Conservation (phyloP, 2,329 filamentous ascomycete species). For the Phyllachora maydis region DNA sequence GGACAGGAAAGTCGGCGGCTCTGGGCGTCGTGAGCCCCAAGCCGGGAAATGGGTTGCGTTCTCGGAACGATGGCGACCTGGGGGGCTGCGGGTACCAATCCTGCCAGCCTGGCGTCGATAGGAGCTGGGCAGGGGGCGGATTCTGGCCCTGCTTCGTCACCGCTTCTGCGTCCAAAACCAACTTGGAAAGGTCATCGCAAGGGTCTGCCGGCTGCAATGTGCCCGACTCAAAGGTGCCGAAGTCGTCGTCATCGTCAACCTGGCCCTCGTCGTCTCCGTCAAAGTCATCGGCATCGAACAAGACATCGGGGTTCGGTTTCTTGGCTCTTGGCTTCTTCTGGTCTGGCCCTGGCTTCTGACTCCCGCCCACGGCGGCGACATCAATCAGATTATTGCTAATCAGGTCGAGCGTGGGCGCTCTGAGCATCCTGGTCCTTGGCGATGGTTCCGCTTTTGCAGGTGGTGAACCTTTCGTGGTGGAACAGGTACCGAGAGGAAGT, state of each 20-base stretch:
- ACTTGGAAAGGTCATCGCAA: too few species aligned
- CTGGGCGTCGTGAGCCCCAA: slow-evolving; percentile 22
- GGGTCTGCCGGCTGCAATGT: too few species aligned
- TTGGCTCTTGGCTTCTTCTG: slow-evolving; percentile 5
- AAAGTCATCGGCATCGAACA: slow-evolving; percentile 48
- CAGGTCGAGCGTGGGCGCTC: slow-evolving; percentile 30
- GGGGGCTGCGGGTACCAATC: slow-evolving; percentile 22
- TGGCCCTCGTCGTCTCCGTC: slow-evolving; percentile 12
- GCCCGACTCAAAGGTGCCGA: slow-evolving; percentile 11
- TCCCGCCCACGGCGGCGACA: slow-evolving; percentile 8
- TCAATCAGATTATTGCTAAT: slow-evolving; percentile 29
- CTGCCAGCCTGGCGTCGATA: slow-evolving; percentile 13
- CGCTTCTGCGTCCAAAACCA: too few species aligned
- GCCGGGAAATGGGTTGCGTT: slow-evolving; percentile 29
- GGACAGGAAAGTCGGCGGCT: slow-evolving; percentile 11
- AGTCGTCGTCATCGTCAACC: slow-evolving; percentile 22
- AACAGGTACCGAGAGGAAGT: too few species aligned
- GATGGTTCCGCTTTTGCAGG: slow-evolving; percentile 1
- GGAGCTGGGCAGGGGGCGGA: slow-evolving; percentile 8
- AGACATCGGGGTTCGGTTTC: slow-evolving; percentile 26
- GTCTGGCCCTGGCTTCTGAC: slow-evolving; percentile 5
- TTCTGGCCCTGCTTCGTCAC: too few species aligned
- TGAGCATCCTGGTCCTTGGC: slow-evolving; percentile 13
- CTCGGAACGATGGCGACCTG: slow-evolving; percentile 29
- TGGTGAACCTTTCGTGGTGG: too few species aligned